A percentile compares a stretch with the other conserved stretches of the same genome.
Evolutionary conservation across 352 stramenopile genomes (phyloP).

Genomic region (Phytopythium montanum): DNA sequence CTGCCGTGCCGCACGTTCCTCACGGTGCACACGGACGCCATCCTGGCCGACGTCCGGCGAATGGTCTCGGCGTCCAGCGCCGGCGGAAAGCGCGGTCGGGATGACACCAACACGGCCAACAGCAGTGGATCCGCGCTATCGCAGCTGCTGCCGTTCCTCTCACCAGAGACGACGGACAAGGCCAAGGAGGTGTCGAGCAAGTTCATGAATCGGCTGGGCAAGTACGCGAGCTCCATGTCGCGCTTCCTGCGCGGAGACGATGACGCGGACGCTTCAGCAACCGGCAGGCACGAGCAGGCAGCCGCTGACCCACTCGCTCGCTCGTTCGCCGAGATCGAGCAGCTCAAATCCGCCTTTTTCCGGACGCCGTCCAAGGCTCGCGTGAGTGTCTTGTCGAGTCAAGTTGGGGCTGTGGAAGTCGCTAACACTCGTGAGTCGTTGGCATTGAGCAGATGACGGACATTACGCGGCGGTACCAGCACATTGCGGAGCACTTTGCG

Average conservation of each 20-base stretch:
- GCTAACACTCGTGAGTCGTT: neutral
- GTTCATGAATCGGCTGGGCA: slow-evolving; percentile 69
- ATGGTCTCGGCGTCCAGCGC: slow-evolving; percentile 50
- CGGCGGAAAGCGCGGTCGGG: slow-evolving; percentile 34
- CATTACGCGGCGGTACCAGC: slow-evolving; percentile 69
- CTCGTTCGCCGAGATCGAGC: slow-evolving; percentile 47
- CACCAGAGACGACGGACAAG: slow-evolving; percentile 64
- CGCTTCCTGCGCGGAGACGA: slow-evolving; percentile 68
- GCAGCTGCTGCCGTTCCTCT: slow-evolving; percentile 65
- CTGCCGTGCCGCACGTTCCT: slow-evolving; percentile 68
- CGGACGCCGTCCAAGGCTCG: slow-evolving; percentile 61
- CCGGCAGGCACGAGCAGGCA: slow-evolving; percentile 7
- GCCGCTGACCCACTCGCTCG: slow-evolving; percentile 34
- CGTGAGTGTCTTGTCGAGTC: slow-evolving; percentile 20
- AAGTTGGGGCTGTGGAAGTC: neutral
- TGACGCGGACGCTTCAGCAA: slow-evolving; percentile 33
- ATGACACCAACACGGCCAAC: slow-evolving; percentile 13
- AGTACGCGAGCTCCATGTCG: slow-evolving; percentile 56
- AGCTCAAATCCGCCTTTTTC: slow-evolving; percentile 61
- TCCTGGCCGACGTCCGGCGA: slow-evolving; percentile 52
- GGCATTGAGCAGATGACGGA: slow-evolving; percentile 54
- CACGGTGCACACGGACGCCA: slow-evolving; percentile 65
- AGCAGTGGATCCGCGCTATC: slow-evolving; percentile 24
- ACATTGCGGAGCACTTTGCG: slow-evolving; percentile 63
- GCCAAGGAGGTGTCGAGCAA: slow-evolving; percentile 82